Conservation (phyloP, 805 yeast genomes). For the Metschnikowia continentalis region DNA sequence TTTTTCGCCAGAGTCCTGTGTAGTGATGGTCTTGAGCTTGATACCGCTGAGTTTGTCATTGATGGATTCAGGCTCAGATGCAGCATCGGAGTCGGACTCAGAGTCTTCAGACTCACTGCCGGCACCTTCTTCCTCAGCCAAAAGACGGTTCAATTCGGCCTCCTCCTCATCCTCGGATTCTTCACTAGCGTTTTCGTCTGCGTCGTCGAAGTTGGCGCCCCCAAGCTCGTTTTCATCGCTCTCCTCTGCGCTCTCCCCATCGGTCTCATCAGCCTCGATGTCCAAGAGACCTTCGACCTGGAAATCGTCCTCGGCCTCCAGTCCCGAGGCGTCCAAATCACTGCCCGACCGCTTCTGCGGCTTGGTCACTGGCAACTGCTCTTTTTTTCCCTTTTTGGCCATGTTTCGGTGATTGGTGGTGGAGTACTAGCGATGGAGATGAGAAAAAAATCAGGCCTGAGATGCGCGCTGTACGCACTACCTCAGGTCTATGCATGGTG, state of each 20-base stretch:
- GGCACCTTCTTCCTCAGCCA: slow-evolving; percentile 50
- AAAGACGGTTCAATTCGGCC: slow-evolving; percentile 57
- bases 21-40: slow-evolving; percentile 48
- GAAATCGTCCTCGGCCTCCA: slow-evolving; percentile 12
- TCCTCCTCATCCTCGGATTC: slow-evolving; percentile 31
- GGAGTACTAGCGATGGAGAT: neutral
- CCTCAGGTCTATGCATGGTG: neutral
- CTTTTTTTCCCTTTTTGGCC: slow-evolving; percentile 13
- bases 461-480: slow-evolving; percentile 5
- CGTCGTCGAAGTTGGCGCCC: slow-evolving; percentile 6
- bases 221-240: slow-evolving; percentile 4
- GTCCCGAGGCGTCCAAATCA: slow-evolving; percentile 8
- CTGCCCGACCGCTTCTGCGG: slow-evolving; percentile 15
- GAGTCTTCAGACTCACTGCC: slow-evolving; percentile 31
- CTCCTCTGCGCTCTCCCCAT: slow-evolving; percentile 5
- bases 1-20: slow-evolving; percentile 32
- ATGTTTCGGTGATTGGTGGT: slow-evolving; percentile 2
- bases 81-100: slow-evolving; percentile 48
- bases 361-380: slow-evolving; percentile 2
- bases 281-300: slow-evolving; percentile 13
- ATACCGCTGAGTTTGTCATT: slow-evolving; percentile 54
- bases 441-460: slow-evolving; percentile 9
- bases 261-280: slow-evolving; percentile 14
- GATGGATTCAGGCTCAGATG: slow-evolving; percentile 48
- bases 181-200: slow-evolving; percentile 3